Evolutionary conservation across 192 early-diverging fungal species (phyloP), one percentile per base, ranked within the genome.

Genomic region (Coemansia sp.): DNA sequence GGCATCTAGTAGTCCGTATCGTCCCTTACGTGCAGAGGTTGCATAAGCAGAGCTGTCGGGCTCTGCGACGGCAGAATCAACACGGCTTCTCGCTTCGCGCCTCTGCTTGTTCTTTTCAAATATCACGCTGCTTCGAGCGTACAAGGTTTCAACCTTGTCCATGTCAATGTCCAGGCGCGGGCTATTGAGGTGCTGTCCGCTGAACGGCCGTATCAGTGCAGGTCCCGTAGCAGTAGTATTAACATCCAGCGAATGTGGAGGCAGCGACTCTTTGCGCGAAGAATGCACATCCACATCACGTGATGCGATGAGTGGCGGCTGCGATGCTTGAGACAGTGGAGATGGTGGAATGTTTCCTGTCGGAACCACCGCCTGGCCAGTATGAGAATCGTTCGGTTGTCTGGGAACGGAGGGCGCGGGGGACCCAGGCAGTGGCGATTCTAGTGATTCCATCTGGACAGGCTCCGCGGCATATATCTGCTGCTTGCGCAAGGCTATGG

Each of bases 81-180:
- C 33, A 20, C 57, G 57, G 35, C 39, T 51, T 45, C 60, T 53
- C 35, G 26, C 65, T 51, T 80, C 77, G 8, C 73, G 73, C 57
- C 63, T 70, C 63, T 67, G 45, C 63, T 70, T 73, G 61, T 72
- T 76, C 58, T 63, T 60, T 43, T 81, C 74, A 14, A 81, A 81
- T 12, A 81, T 69, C 66, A 76, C 6, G 64, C 78, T 81, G 63
- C 71, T 73, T 18, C 78, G 66, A 2, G 60, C 67, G 35, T 81
- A 81, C 0, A 81, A 64, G 12, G 64, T 73, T 1, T 81, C 78
- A 16, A 81, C 78, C 30, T 76, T 71, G 61, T 81, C 68, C 78
- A 81, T 81, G 61, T 81, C 74, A 24, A 81, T 72, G 36, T 64
- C 35, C 36, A 81, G 58, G 8, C 78, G 70, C 16, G 78, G 70